phyloP scores from a whole-genome alignment of 768 basidiomycete species.

The Russula emetica region DNA sequence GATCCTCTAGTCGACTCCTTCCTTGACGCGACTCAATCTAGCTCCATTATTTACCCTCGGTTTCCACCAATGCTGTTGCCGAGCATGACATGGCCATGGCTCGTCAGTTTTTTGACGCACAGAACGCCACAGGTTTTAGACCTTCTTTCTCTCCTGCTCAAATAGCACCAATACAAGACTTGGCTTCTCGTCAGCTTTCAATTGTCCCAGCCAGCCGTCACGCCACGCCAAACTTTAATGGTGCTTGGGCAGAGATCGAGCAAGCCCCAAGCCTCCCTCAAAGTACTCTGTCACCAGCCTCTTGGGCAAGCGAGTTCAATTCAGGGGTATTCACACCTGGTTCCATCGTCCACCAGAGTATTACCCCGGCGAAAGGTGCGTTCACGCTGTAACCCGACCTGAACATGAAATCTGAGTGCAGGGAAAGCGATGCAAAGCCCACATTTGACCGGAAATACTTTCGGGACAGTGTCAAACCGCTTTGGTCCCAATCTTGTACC shows the following conservation, averaged over 20 bases:
- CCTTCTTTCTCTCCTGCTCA: slow-evolving; percentile 38
- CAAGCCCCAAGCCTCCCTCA: slow-evolving; percentile 6
- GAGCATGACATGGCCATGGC: slow-evolving; percentile 71
- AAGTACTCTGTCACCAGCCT: not conserved
- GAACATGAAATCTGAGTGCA: not conserved
- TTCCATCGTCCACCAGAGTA: slow-evolving; percentile 5
- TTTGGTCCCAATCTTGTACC: slow-evolving; percentile 29
- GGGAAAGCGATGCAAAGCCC: slow-evolving; percentile 19
- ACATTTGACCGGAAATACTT: slow-evolving; percentile 12
- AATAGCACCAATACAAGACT: slow-evolving; percentile 35
- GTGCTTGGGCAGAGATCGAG: slow-evolving; percentile 22
- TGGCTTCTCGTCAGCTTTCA: slow-evolving; percentile 31
- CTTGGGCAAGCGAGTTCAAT: slow-evolving; percentile 31
- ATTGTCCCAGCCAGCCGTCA: slow-evolving; percentile 31
- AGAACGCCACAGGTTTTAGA: slow-evolving; percentile 36
- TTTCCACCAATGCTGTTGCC: slow-evolving; percentile 44
- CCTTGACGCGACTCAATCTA: slow-evolving; percentile 31
- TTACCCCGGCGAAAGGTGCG: slow-evolving; percentile 7
- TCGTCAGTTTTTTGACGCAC: slow-evolving; percentile 69
- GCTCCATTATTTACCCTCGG: slow-evolving; percentile 73
- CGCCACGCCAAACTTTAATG: slow-evolving; percentile 10
- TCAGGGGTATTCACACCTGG: not conserved
- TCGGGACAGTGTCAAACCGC: slow-evolving; percentile 19
- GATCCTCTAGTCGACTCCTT: slow-evolving; percentile 1
- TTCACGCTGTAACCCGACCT: not conserved